Base-by-base conservation (phyloP, 345 rosid species). In the Barbarea vulgaris region DNA sequence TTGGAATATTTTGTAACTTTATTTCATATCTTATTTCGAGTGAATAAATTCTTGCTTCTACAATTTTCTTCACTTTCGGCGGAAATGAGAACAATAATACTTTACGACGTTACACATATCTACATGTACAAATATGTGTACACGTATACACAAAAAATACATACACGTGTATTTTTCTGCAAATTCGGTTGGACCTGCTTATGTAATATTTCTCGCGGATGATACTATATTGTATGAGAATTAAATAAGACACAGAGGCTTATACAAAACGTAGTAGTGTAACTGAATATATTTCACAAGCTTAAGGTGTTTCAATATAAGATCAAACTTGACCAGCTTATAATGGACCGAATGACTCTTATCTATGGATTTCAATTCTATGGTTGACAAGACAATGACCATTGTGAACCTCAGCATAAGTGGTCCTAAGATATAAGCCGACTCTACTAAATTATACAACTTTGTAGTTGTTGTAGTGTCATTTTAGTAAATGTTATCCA, bases 21-120 rank as follows among this genome's bases (percentile, higher is more conserved):
- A 31, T 2, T 34, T 51, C 39, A 51, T 42, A 37, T 47, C n/a
- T 46, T 63, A 33, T 69, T 27, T 58, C 50, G 15, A 71, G 80
- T 28, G 81, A 77, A 71, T 77, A 65, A 48, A 71, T 77, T 71
- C 81, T 77, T 72, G 77, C 67, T 37, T 70, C 71, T 14, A 47
- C 76, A 76, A 5, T 36, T 70, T 57, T 77, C 55, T 0, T 71
- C 61, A 12, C 72, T 64, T 77, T 71, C 73, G 81, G 77, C 50
- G 58, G 64, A 30, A 53, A 54, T 70, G 14, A 28, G 76, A 69
- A 76, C 70, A 61, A 76, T 41, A 61, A 76, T 41, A 69, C 34
- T 76, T 68, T 42, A 69, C 70, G 31, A 28, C 79, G 55, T 50
- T 47, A 46, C 58, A 46, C 57, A 56, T 17, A 66, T 66, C 6